phyloP scores from a whole-genome alignment of 768 basidiomycete genomes.

The Dacryopinax primogenitus region DNA sequence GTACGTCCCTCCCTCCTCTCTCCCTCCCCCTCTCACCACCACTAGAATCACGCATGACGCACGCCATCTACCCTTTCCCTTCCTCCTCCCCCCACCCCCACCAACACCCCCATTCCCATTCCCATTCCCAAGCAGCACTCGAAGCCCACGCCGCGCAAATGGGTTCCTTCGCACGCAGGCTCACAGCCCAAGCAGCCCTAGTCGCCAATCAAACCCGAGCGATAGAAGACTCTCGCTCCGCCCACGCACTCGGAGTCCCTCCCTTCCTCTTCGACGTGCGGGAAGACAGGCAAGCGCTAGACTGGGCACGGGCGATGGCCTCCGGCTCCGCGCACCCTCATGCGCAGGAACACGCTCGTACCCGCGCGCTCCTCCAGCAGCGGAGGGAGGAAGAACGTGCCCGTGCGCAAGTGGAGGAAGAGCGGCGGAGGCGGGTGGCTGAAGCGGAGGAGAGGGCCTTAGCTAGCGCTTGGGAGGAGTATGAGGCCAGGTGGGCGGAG shows the following conservation, averaged over 20 bases:
- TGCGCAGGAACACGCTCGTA: background rate
- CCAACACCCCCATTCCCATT: background rate
- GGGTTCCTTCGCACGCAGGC: background rate
- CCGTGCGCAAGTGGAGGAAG: background rate
- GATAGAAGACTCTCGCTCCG: background rate
- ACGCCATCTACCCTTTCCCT: background rate
- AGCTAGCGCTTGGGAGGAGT: background rate
- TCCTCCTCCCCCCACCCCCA: background rate
- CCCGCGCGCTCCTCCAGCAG: background rate
- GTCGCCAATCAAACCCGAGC: background rate
- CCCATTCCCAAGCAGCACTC: background rate
- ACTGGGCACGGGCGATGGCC: background rate
- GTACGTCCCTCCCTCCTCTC: too few relatives aligned
- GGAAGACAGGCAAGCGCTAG: background rate
- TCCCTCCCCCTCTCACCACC: too few relatives aligned
- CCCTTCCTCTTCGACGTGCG: background rate
- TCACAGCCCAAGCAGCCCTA: background rate
- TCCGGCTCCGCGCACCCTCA: background rate
- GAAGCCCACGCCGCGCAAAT: conserved; percentile 3
- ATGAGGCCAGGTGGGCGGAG: background rate
- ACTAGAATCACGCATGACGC: too few relatives aligned
- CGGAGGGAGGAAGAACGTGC: background rate
- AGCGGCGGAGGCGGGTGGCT: background rate
- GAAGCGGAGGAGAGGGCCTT: background rate
- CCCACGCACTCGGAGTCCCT: background rate